Conservation (phyloP, 1,284 basidiomycete species). For the Thecaphora thlaspeos region DNA sequence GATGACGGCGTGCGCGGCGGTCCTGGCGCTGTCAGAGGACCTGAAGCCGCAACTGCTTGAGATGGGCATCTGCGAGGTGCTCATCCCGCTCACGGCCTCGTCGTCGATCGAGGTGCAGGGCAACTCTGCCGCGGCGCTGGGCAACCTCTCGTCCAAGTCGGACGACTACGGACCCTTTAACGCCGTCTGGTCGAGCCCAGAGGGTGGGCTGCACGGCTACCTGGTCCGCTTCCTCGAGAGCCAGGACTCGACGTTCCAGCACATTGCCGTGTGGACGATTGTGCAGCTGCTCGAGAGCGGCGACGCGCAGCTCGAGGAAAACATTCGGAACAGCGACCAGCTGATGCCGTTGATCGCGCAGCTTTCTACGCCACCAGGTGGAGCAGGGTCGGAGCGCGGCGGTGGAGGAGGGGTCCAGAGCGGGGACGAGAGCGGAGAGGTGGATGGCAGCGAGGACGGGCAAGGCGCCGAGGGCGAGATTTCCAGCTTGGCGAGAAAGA, state of each 20-base stretch:
- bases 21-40: constrained; percentile 55
- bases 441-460: constrained; percentile 41
- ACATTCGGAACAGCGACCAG: constrained; percentile 46
- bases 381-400: constrained; percentile 2
- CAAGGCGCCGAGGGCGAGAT: constrained; percentile 53
- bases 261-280: constrained; percentile 93
- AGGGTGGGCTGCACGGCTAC: constrained; percentile 94
- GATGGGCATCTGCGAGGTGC: constrained; percentile 96
- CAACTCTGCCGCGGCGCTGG: constrained; percentile 94
- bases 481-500: constrained; percentile 43
- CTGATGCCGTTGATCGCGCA: constrained; percentile 50
- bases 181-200: constrained; percentile 95
- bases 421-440: constrained; percentile 28
- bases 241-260: constrained; percentile 98
- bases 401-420: constrained; percentile 16
- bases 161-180: constrained; percentile 98
- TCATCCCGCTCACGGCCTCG: constrained; percentile 94
- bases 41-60: constrained; percentile 68
- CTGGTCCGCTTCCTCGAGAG: constrained; percentile 90
- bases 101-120: constrained; percentile 97
- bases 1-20: constrained; percentile 97
- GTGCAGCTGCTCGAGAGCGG: constrained; percentile 94
- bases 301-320: constrained; percentile 62
- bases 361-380: constrained; percentile 30
- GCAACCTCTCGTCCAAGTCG: constrained; percentile 86